Conservation (phyloP, 148 eudicot genomes). For the Rhododendron ferrugineum region DNA sequence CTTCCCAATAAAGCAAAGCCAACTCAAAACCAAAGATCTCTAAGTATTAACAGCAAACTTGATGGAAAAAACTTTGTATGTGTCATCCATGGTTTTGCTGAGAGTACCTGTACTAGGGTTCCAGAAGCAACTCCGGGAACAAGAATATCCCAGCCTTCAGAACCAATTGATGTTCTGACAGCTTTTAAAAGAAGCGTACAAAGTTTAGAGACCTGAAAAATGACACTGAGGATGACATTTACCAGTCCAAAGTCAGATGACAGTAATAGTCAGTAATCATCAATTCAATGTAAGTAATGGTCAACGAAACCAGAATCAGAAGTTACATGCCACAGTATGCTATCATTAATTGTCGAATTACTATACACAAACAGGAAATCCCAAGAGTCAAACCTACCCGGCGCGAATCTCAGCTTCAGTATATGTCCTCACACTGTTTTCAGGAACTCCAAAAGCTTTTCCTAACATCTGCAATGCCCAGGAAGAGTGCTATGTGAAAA, state of each 20-base stretch:
- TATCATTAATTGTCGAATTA: background rate
- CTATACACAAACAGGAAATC: background rate
- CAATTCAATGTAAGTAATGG: background rate
- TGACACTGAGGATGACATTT: slow-evolving; percentile 43
- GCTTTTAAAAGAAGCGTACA: slow-evolving; percentile 78
- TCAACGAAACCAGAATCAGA: background rate
- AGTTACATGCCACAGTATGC: background rate
- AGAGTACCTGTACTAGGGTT: slow-evolving; percentile 64
- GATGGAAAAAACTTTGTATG: background rate
- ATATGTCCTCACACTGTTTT: slow-evolving; percentile 76
- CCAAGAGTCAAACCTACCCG: slow-evolving; percentile 35
- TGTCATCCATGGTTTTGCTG: background rate
- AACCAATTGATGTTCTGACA: slow-evolving; percentile 54
- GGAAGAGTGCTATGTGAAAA: slow-evolving; percentile 9
- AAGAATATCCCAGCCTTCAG: slow-evolving; percentile 97
- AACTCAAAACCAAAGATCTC: background rate
- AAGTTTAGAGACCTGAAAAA: slow-evolving; percentile 96
- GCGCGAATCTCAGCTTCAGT: slow-evolving; percentile 99
- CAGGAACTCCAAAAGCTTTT: slow-evolving; percentile 78
- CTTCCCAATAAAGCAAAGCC: background rate
- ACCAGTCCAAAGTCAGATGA: slow-evolving; percentile 26
- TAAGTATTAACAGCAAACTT: background rate
- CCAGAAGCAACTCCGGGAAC: slow-evolving; percentile 86
- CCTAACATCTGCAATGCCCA: slow-evolving; percentile 70
- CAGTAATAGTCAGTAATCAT: background rate